These are phyloP conservation scores for Pythium insidiosum DNA, from an alignment of 352 stramenopile genomes.

Conservation along the genomic window DNA sequence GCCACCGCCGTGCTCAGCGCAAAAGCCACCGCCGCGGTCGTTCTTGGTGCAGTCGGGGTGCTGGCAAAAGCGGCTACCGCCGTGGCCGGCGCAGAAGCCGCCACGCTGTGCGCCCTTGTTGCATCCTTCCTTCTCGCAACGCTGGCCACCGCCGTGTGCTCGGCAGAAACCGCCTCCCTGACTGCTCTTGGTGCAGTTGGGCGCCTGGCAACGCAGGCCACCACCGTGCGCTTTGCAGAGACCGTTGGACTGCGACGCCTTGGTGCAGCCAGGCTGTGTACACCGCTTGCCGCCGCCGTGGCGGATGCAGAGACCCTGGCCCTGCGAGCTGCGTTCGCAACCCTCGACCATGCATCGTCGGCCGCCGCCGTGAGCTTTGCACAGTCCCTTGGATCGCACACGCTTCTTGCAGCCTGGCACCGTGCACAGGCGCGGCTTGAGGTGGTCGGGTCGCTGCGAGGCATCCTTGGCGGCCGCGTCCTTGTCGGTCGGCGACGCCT, in stretches of 20 bases:
- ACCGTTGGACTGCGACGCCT: slow-evolving; percentile 75
- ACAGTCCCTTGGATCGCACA: slow-evolving; percentile 77
- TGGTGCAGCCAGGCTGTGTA: slow-evolving; percentile 70
- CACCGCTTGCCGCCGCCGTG: slow-evolving; percentile 80
- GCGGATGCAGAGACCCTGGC: slow-evolving; percentile 75
- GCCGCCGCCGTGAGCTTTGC: slow-evolving; percentile 75
- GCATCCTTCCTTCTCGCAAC: slow-evolving; percentile 78
- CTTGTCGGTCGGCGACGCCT: slow-evolving; percentile 6
- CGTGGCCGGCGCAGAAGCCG: slow-evolving; percentile 76
- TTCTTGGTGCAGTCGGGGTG: slow-evolving; percentile 86
- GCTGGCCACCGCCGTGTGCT: slow-evolving; percentile 73
- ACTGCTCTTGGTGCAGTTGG: slow-evolving; percentile 74
- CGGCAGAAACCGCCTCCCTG: slow-evolving; percentile 83
- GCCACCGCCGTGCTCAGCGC: slow-evolving; percentile 77
- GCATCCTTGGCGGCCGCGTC: slow-evolving; percentile 8
- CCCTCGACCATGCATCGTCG: slow-evolving; percentile 75
- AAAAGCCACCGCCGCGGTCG: slow-evolving; percentile 79
- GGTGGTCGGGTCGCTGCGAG: slow-evolving; percentile 32
- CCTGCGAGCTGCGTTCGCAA: slow-evolving; percentile 75
- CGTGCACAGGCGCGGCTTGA: slow-evolving; percentile 77
- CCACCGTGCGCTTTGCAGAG: slow-evolving; percentile 84
- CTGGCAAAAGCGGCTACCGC: slow-evolving; percentile 75
- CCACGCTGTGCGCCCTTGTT: slow-evolving; percentile 76
- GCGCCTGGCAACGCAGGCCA: slow-evolving; percentile 60
- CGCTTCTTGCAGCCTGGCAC: slow-evolving; percentile 81